Percentiles rank a stretch among this genome's conserved stretches.
phyloP scores from a whole-genome alignment of 2,329 filamentous ascomycete species.

The Pseudonectria foliicola region DNA sequence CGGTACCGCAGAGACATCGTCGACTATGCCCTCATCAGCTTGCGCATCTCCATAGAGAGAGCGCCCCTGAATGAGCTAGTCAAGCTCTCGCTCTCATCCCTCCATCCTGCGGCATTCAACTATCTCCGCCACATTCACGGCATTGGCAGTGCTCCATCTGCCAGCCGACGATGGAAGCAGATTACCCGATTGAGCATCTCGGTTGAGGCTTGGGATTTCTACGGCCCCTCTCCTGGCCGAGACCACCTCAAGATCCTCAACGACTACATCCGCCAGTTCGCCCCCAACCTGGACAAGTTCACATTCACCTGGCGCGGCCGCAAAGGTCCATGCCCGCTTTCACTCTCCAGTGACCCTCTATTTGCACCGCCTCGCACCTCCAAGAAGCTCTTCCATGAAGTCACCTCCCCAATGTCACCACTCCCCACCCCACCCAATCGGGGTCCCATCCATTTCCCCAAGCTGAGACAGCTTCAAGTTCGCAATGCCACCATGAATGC shows the following conservation, averaged over 20 bases:
- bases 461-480: conserved; percentile 60
- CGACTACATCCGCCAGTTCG: conserved; percentile 68
- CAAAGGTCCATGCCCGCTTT: conserved; percentile 67
- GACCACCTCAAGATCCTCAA: conserved; percentile 75
- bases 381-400: conserved; percentile 56
- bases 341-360: conserved; percentile 63
- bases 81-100: conserved; percentile 63
- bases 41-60: conserved; percentile 76
- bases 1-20: conserved; percentile 70
- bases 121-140: conserved; percentile 71
- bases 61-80: conserved; percentile 58
- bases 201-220: conserved; percentile 64
- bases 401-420: conserved; percentile 58
- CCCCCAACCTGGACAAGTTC: conserved; percentile 59
- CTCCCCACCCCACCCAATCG: conserved; percentile 46
- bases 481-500: conserved; percentile 68
- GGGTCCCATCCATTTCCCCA: conserved; percentile 57
- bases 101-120: conserved; percentile 69
- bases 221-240: conserved; percentile 49
- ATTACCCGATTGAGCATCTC: conserved; percentile 67
- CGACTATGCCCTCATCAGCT: conserved; percentile 81
- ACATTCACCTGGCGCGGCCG: conserved; percentile 72
- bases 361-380: conserved; percentile 48
- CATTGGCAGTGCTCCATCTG: conserved; percentile 67
- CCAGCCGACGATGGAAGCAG: conserved; percentile 67